phyloP scores from a whole-genome alignment of 371 early-diverging fungal genomes.

The Lichtheimia corymbifera region DNA sequence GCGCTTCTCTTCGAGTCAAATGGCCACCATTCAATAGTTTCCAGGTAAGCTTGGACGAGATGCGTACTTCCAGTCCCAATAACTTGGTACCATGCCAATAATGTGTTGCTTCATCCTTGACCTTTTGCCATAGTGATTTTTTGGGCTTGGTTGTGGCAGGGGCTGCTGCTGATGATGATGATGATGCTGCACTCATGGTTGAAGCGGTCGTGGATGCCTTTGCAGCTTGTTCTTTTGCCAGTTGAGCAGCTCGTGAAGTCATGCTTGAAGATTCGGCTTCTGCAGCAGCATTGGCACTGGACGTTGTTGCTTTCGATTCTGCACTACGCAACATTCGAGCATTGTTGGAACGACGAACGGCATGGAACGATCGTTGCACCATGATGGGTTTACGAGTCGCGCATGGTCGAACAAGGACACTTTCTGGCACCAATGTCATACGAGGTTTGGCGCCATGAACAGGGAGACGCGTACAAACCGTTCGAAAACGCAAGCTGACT shows the following conservation, averaged over 20 bases:
- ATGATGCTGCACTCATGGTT: background rate
- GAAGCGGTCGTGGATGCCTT: slow-evolving; percentile 3
- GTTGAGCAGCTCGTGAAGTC: slow-evolving; percentile 41
- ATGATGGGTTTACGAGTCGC: slow-evolving; percentile 7
- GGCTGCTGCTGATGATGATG: slow-evolving; percentile 17
- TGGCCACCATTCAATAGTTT: slow-evolving; percentile 77
- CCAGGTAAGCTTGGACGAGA: slow-evolving; percentile 80
- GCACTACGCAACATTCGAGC: slow-evolving; percentile 16
- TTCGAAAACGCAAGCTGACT: slow-evolving; percentile 12
- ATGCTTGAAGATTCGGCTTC: slow-evolving; percentile 37
- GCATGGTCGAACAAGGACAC: slow-evolving; percentile 2
- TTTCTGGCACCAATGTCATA: slow-evolving; percentile 3
- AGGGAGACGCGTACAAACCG: slow-evolving; percentile 15
- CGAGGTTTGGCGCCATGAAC: background rate
- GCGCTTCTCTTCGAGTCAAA: slow-evolving; percentile 86
- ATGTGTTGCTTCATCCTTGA: slow-evolving; percentile 91
- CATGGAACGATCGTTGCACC: background rate
- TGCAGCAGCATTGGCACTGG: background rate
- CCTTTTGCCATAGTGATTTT: slow-evolving; percentile 71
- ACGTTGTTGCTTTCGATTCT: slow-evolving; percentile 13
- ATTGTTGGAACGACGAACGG: background rate
- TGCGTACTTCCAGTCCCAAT: slow-evolving; percentile 83
- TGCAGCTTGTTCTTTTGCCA: slow-evolving; percentile 38
- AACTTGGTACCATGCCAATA: slow-evolving; percentile 96
- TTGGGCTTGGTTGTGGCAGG: slow-evolving; percentile 49